Evolutionary conservation across 768 basidiomycete genomes (phyloP).

Genomic region (Tricholoma terreum): DNA sequence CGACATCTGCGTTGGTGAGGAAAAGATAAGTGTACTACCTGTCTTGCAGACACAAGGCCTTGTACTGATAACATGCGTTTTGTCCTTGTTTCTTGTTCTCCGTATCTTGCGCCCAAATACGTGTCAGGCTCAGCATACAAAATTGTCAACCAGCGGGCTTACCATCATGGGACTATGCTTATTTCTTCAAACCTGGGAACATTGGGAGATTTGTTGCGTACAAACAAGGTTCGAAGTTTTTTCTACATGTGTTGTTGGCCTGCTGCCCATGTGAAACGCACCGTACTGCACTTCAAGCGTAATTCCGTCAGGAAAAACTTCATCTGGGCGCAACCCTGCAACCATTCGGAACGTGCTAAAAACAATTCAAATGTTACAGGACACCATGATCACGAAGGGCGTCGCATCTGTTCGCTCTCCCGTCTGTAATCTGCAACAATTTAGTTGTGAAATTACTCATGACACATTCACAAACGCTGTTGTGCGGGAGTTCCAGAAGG

Average conservation of each 20-base stretch:
- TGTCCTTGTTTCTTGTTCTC: slow-evolving; percentile 1
- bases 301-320: background rate
- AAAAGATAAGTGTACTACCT: slow-evolving; percentile 73
- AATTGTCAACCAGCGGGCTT: slow-evolving; percentile 84
- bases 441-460: slow-evolving; percentile 53
- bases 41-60: background rate
- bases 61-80: slow-evolving; percentile 2
- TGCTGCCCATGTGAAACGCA: background rate
- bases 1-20: slow-evolving; percentile 78
- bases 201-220: slow-evolving; percentile 69
- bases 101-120: slow-evolving; percentile 38
- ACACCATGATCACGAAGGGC: slow-evolving; percentile 77
- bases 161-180: slow-evolving; percentile 99
- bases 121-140: slow-evolving; percentile 98
- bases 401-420: slow-evolving; percentile 92
- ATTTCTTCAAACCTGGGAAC: slow-evolving; percentile 74
- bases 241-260: background rate
- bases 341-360: background rate
- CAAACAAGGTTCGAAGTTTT: slow-evolving; percentile 51
- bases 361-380: slow-evolving; percentile 38
- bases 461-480: slow-evolving; percentile 70
- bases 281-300: background rate
- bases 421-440: slow-evolving; percentile 76
- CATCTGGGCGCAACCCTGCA: background rate
- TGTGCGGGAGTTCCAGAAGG: slow-evolving; percentile 58